Conservation (phyloP, 2,329 filamentous ascomycete species). For the Curvularia sp. region DNA sequence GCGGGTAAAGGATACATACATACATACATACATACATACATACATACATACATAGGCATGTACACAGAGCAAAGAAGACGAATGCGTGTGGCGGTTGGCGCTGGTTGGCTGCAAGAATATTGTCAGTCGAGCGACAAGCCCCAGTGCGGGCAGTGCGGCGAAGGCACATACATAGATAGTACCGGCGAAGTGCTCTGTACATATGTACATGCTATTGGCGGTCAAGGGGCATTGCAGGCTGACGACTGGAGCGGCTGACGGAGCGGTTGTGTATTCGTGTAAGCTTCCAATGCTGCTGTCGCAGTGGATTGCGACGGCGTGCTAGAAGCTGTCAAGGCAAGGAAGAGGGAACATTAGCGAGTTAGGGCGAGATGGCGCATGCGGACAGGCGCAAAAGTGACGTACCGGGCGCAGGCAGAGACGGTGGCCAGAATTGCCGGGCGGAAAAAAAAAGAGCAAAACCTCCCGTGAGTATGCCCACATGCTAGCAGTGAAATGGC, state of each 20-base stretch:
- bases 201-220: neutral
- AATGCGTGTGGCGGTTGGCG: conserved; percentile 4
- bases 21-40: no score
- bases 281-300: conserved; percentile 19
- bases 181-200: no score
- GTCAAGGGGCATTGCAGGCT: neutral
- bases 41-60: neutral
- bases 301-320: conserved; percentile 17
- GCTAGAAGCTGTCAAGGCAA: conserved; percentile 21
- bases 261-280: conserved; percentile 18
- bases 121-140: conserved; percentile 6
- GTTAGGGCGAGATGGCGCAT: conserved; percentile 5
- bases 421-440: conserved; percentile 1
- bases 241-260: conserved; percentile 20
- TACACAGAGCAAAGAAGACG: neutral
- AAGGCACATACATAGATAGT: conserved; percentile 14
- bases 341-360: conserved; percentile 19
- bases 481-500: conserved; percentile 1
- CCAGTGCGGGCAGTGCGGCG: conserved; percentile 1
- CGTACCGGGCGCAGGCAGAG: conserved; percentile 14
- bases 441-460: conserved; percentile 1
- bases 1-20: conserved; percentile 28
- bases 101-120: neutral
- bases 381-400: conserved; percentile 17
- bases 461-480: neutral